Conservation (phyloP, 2,329 filamentous ascomycete species). For the Venturia carpophila region DNA sequence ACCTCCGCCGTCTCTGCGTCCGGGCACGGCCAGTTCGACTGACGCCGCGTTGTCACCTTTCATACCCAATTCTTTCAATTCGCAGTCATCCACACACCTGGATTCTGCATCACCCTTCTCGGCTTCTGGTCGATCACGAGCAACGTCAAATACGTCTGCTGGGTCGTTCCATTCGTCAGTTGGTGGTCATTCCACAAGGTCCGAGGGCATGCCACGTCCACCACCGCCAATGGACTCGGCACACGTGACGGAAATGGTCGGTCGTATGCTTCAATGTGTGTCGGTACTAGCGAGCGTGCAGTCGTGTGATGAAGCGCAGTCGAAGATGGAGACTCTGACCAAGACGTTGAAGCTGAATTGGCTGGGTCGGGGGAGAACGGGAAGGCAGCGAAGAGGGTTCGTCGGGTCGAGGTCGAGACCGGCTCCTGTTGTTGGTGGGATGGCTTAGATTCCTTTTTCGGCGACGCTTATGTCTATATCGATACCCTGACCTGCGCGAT, state of each 20-base stretch:
- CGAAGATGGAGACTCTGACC: conserved; percentile 73
- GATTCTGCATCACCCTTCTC: conserved; percentile 37
- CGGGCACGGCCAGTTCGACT: conserved; percentile 26
- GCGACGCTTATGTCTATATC: not conserved
- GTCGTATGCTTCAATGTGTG: conserved; percentile 92
- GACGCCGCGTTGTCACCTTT: conserved; percentile 24
- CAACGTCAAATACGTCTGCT: conserved; percentile 70
- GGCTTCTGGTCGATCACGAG: conserved; percentile 58
- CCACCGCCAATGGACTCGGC: conserved; percentile 45
- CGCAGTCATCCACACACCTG: conserved; percentile 26
- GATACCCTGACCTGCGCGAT: conserved; percentile 4
- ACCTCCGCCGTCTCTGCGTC: conserved; percentile 23
- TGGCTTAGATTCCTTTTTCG: not conserved
- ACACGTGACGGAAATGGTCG: conserved; percentile 88
- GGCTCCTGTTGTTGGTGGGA: conserved; percentile 4
- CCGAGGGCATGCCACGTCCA: conserved; percentile 25
- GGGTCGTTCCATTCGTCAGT: conserved; percentile 37
- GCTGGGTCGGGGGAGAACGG: conserved; percentile 83
- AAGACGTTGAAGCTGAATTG: conserved; percentile 93
- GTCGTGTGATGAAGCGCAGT: conserved; percentile 63
- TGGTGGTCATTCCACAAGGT: conserved; percentile 20
- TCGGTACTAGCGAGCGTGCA: conserved; percentile 77
- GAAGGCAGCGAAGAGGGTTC: conserved; percentile 80
- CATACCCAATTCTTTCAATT: conserved; percentile 21
- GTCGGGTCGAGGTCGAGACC: conserved; percentile 54